A percentile compares a stretch with the other conserved stretches of the same genome.
Evolutionary conservation across 108 stramenopile genomes (phyloP).

Genomic region (Cylindrotheca fusiformis): DNA sequence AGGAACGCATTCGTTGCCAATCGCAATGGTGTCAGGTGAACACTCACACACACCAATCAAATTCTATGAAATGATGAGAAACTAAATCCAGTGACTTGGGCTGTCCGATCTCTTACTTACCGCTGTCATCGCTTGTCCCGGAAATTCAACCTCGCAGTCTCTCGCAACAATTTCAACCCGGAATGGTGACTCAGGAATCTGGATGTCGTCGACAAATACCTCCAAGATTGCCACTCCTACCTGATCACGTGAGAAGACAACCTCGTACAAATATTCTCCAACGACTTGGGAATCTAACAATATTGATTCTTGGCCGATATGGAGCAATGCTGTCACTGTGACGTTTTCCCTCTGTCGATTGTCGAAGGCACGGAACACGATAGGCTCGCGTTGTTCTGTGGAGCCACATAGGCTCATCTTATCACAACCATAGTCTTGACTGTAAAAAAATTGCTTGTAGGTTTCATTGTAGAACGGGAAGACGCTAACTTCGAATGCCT

Average conservation of each 20-base stretch:
- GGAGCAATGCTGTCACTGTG: not conserved
- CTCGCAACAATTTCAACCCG: slow-evolving; percentile 21
- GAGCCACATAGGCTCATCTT: slow-evolving; percentile 30
- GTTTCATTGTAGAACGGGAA: too few species aligned
- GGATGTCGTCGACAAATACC: slow-evolving; percentile 22
- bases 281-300: not conserved
- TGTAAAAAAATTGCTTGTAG: too few species aligned
- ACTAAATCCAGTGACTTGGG: too few species aligned
- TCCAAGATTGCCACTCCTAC: slow-evolving; percentile 23
- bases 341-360: slow-evolving; percentile 8
- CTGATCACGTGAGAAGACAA: slow-evolving; percentile 3
- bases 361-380: slow-evolving; percentile 17
- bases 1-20: slow-evolving; percentile 6
- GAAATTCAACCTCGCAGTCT: not conserved
- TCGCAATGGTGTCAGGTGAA: slow-evolving; percentile 2
- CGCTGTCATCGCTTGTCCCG: not conserved
- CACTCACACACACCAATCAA: slow-evolving; percentile 12
- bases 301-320: slow-evolving; percentile 1
- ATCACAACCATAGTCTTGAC: too few species aligned
- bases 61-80: too few species aligned
- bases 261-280: slow-evolving; percentile 8
- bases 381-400: not conserved
- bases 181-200: slow-evolving; percentile 31
- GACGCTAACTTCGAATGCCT: too few species aligned
- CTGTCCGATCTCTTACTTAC: not conserved